Evolutionary conservation across 192 early-diverging fungal species (phyloP), one percentile per base, ranked within the genome.

Genomic region (Jimgerdemannia flammicorona): DNA sequence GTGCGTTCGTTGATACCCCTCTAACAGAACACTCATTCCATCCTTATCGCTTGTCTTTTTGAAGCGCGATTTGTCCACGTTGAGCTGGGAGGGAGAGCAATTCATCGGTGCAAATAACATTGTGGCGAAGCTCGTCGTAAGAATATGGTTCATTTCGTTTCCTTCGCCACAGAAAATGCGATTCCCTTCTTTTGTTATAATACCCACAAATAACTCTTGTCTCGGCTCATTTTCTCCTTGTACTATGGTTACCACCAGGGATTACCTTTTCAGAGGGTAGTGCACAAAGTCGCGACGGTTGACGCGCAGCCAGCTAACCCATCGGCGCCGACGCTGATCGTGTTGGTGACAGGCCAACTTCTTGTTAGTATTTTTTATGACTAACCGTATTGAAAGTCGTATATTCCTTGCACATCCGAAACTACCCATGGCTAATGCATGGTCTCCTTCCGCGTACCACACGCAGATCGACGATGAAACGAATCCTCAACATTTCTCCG

Each of bases 291-390:
- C 75, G 79, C 86, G 69, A 94, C 95, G 59, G 78, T 89, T 66
- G 97, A 99, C 84, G 87, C 90, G 4, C 96, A 97, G 84, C 93
- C 93, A 20, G 84, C 88, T 67, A 79, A 84, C 67, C 91, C 91
- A 63, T 77, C 80, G 29, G 72, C 72, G 73, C 85, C 84, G n/a
- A 77, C 91, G 40, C 84, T 95, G 44, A 43, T 99, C 43, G 92
- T 99, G 59, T 74, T 79, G 40, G 96, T 99, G 18, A 96, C 95
- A 44, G 97, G 97, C 71, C 93, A 93, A 80, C 87, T 99, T 20
- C 29, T 29, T 29, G 29, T 29, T 0, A 29, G 29, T 29, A 29
- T 29, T 29, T 29, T 79, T 94, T 81, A 92, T 93, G 87, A 41
- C 81, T 75, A 40, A 4, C 29, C 29, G 29, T 29, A 29, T 29